Evolutionary conservation across 495 filamentous ascomycete genomes (phyloP).

Genomic region (Parmelia sp.): DNA sequence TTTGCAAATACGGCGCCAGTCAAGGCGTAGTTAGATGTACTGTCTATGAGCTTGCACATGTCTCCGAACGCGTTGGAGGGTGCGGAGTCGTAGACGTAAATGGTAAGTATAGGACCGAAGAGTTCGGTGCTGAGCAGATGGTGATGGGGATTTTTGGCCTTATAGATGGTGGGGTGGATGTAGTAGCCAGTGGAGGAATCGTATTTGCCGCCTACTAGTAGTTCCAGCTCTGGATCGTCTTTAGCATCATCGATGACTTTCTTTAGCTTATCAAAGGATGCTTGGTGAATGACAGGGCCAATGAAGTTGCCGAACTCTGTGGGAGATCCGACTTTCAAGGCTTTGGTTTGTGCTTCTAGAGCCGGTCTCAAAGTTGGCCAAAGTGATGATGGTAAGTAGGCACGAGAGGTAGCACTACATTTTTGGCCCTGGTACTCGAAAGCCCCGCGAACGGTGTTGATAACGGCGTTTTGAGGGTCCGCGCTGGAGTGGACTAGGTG

Average conservation of each 20-base stretch:
- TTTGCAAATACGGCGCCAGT: slow-evolving; percentile 73
- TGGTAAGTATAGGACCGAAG: slow-evolving; percentile 56
- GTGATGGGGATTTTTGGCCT: slow-evolving; percentile 57
- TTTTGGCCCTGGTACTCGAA: slow-evolving; percentile 93
- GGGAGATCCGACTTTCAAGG: slow-evolving; percentile 62
- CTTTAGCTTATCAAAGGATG: slow-evolving; percentile 47
- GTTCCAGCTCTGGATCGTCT: slow-evolving; percentile 54
- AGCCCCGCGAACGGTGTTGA: slow-evolving; percentile 76
- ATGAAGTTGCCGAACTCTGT: slow-evolving; percentile 59
- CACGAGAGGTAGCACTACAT: slow-evolving; percentile 72
- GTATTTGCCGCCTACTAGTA: slow-evolving; percentile 54
- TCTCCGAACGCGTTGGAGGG: slow-evolving; percentile 40
- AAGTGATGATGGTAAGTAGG: slow-evolving; percentile 62
- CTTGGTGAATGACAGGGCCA: slow-evolving; percentile 51
- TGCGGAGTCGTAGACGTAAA: slow-evolving; percentile 57
- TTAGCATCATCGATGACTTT: slow-evolving; percentile 57
- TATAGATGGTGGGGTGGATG: slow-evolving; percentile 63
- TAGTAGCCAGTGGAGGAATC: slow-evolving; percentile 57
- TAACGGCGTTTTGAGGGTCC: slow-evolving; percentile 66
- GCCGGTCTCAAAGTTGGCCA: slow-evolving; percentile 53
- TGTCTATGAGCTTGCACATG: slow-evolving; percentile 54
- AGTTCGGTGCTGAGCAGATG: slow-evolving; percentile 56
- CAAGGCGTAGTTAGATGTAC: slow-evolving; percentile 66
- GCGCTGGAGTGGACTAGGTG: slow-evolving; percentile 72
- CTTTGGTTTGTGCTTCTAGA: slow-evolving; percentile 58